These are phyloP conservation scores for Neurospora sp. DNA, from an alignment of 495 filamentous ascomycete species.

Conservation along the genomic window DNA sequence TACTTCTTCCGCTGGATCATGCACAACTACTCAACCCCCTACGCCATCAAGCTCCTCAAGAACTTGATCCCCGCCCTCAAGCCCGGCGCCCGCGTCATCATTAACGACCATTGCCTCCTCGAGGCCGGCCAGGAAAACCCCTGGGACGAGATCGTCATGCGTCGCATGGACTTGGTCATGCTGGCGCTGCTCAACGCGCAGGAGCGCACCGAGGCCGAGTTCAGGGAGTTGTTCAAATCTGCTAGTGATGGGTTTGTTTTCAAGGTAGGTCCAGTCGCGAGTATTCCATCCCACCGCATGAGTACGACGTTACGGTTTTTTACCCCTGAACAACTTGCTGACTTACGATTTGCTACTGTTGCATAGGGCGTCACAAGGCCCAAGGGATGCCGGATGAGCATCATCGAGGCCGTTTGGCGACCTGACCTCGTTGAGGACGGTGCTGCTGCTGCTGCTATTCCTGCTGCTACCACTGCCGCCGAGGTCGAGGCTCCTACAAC, in stretches of 20 bases:
- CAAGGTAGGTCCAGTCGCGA: slow-evolving; percentile 20
- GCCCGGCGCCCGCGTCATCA: slow-evolving; percentile 39
- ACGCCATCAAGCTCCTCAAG: slow-evolving; percentile 42
- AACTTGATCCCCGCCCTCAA: slow-evolving; percentile 47
- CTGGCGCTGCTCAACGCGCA: slow-evolving; percentile 42
- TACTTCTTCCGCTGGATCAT: slow-evolving; percentile 50
- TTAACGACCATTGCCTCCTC: slow-evolving; percentile 43
- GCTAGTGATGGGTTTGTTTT: slow-evolving; percentile 34
- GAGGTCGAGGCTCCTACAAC: not conserved
- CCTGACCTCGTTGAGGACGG: slow-evolving; percentile 5
- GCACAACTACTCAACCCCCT: slow-evolving; percentile 50
- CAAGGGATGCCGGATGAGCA: slow-evolving; percentile 37
- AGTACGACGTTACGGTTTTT: not conserved
- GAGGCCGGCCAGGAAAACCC: slow-evolving; percentile 31
- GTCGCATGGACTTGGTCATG: slow-evolving; percentile 51
- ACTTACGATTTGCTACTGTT: not conserved
- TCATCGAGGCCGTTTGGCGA: slow-evolving; percentile 42
- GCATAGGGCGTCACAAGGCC: slow-evolving; percentile 26
- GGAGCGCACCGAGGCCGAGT: slow-evolving; percentile 42
- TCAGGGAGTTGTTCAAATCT: slow-evolving; percentile 34
- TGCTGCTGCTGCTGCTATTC: not conserved
- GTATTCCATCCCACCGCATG: not conserved
- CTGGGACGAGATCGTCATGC: slow-evolving; percentile 40
- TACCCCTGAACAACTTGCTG: not conserved
- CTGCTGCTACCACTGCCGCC: not conserved